A percentile compares a stretch with the other conserved stretches of the same genome.
These are phyloP conservation scores for Teunomyces cretensis DNA, from an alignment of 805 yeast species.

Conservation along the genomic window DNA sequence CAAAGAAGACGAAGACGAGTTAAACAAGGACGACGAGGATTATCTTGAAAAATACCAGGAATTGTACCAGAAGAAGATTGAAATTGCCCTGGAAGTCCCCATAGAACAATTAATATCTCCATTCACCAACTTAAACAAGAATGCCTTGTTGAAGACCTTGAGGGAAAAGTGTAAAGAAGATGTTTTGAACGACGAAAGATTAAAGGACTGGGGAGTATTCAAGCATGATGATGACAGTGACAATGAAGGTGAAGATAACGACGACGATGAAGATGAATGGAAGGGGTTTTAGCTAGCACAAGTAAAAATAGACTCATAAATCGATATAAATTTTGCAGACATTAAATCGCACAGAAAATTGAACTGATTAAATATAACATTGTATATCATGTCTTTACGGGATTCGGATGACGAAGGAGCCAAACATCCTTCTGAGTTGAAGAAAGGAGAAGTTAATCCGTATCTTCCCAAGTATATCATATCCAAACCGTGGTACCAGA, in stretches of 20 bases:
- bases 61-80: conserved; percentile 23
- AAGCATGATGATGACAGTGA: conserved; percentile 25
- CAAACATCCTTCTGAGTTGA: conserved; percentile 4
- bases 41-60: conserved; percentile 31
- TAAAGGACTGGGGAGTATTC: conserved; percentile 61
- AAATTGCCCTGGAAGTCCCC: conserved; percentile 49
- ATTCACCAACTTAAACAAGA: conserved; percentile 49
- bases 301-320: neutral
- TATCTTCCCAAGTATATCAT: conserved; percentile 42
- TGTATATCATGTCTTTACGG: neutral
- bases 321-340: neutral
- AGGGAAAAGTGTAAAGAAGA: conserved; percentile 66
- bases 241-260: conserved; percentile 15
- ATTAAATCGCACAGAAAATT: neutral
- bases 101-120: conserved; percentile 57
- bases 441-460: conserved; percentile 20
- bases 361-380: too few species aligned
- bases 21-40: conserved; percentile 32
- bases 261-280: conserved; percentile 29
- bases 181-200: conserved; percentile 61
- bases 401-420: neutral
- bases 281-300: conserved; percentile 26
- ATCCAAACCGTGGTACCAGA: conserved; percentile 40
- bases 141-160: conserved; percentile 59
- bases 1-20: conserved; percentile 38